Evolutionary conservation across 2,329 filamentous ascomycete genomes (phyloP).

Genomic region (Sporothrix brasiliensis): DNA sequence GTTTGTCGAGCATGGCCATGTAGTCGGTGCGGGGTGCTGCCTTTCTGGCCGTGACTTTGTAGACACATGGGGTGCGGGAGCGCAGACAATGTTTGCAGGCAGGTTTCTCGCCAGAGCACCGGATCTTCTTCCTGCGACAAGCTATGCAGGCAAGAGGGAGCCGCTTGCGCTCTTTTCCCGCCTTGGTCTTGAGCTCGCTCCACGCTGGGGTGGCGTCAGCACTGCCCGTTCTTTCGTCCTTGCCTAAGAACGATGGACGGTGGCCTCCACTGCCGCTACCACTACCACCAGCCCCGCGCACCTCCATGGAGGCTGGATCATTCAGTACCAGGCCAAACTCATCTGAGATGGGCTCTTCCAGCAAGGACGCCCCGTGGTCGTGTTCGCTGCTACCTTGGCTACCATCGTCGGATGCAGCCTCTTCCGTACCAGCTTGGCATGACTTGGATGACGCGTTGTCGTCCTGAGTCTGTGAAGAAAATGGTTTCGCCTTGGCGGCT

Average conservation of each 20-base stretch:
- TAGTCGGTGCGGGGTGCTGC: constrained; percentile 94
- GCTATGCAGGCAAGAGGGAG: constrained; percentile 93
- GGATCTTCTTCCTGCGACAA: constrained; percentile 94
- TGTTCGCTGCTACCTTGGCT: constrained; percentile 50
- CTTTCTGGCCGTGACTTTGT: constrained; percentile 94
- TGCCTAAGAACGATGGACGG: constrained; percentile 40
- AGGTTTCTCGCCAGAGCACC: constrained; percentile 96
- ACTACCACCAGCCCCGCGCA: constrained; percentile 48
- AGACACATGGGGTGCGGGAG: constrained; percentile 92
- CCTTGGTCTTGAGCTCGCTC: constrained; percentile 86
- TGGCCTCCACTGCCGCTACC: constrained; percentile 1
- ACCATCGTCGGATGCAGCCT: constrained; percentile 48
- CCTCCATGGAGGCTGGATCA: constrained; percentile 57
- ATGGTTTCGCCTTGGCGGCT: not conserved
- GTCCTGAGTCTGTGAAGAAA: not conserved
- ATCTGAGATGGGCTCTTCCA: constrained; percentile 59
- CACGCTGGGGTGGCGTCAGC: constrained; percentile 61
- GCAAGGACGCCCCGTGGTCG: constrained; percentile 46
- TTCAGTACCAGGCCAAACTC: constrained; percentile 59
- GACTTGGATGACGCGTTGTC: constrained; percentile 28
- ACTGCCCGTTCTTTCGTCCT: constrained; percentile 63
- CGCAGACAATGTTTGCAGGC: constrained; percentile 95
- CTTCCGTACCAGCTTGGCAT: constrained; percentile 43
- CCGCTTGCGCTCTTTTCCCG: constrained; percentile 92
- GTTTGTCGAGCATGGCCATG: constrained; percentile 98